These are phyloP conservation scores for Globisporangium perplexum DNA, from an alignment of 352 stramenopile genomes.

Conservation along the genomic window DNA sequence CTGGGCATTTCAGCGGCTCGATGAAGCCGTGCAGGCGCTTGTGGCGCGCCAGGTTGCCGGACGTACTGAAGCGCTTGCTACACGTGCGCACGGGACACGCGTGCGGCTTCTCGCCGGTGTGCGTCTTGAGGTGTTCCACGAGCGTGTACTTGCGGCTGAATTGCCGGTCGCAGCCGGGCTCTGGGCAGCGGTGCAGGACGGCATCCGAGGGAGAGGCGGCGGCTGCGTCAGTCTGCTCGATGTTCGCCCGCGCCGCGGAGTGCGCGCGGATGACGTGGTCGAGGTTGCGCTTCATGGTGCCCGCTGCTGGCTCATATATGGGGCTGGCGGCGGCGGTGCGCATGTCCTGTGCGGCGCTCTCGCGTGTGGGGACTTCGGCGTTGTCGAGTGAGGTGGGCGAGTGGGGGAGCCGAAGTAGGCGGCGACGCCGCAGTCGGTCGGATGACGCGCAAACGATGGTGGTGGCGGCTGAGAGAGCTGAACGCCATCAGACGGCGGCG, in stretches of 20 bases:
- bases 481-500: too few species aligned
- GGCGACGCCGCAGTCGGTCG: too few species aligned
- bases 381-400: too few species aligned
- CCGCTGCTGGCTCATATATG: slow-evolving; percentile 9
- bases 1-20: slow-evolving; percentile 21
- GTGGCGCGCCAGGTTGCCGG: slow-evolving; percentile 47
- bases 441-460: too few species aligned
- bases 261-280: background rate
- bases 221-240: too few species aligned
- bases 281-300: slow-evolving; percentile 9
- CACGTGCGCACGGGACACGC: slow-evolving; percentile 37
- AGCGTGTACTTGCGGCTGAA: slow-evolving; percentile 55
- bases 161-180: slow-evolving; percentile 16
- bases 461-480: too few species aligned
- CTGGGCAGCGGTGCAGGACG: slow-evolving; percentile 17
- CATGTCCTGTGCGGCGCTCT: background rate
- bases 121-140: slow-evolving; percentile 49
- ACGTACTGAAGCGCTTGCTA: slow-evolving; percentile 46
- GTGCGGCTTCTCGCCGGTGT: slow-evolving; percentile 51
- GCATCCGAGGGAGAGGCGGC: background rate
- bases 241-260: too few species aligned
- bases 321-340: background rate
- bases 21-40: slow-evolving; percentile 41
- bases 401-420: too few species aligned
- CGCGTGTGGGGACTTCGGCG: too few species aligned